Evolutionary conservation across 306 rosid genomes (phyloP).

Genomic region (Vicia faba): DNA sequence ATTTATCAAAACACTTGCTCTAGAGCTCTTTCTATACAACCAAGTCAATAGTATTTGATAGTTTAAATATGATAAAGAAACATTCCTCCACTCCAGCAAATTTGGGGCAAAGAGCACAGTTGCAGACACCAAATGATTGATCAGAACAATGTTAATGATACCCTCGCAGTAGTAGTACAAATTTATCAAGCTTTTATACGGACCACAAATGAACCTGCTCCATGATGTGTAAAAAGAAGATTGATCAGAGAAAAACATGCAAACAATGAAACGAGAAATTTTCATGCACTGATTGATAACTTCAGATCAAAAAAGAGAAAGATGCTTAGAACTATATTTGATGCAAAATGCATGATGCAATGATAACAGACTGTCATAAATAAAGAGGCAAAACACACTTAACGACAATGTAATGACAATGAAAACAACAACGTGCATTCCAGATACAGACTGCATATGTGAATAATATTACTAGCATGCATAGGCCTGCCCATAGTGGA

Average conservation of each 20-base stretch:
- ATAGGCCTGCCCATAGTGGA: too few relatives aligned
- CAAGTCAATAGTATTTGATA: conserved; percentile 32
- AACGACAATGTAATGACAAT: not conserved
- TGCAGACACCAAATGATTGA: conserved; percentile 24
- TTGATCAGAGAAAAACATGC: conserved; percentile 21
- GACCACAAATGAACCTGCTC: conserved; percentile 89
- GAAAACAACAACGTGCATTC: conserved; percentile 4
- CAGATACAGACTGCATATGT: not conserved
- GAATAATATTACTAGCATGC: conserved; percentile 13
- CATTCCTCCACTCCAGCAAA: conserved; percentile 30
- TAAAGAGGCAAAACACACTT: conserved; percentile 5
- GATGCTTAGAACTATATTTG: conserved; percentile 22
- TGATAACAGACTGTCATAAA: conserved; percentile 22
- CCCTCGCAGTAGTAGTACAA: conserved; percentile 27
- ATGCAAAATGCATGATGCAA: conserved; percentile 14
- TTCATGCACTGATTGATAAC: not conserved
- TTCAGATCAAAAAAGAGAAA: conserved; percentile 1
- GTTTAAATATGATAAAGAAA: conserved; percentile 24
- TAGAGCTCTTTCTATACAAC: conserved; percentile 40
- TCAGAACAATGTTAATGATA: conserved; percentile 35
- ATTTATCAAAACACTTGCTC: conserved; percentile 23
- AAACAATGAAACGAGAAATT: conserved; percentile 21
- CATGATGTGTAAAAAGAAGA: conserved; percentile 28
- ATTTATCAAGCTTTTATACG: conserved; percentile 76
- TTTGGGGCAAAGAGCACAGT: conserved; percentile 13